Evolutionary conservation across 495 filamentous ascomycete species (phyloP).

Genomic region (Penicillium turbatum): DNA sequence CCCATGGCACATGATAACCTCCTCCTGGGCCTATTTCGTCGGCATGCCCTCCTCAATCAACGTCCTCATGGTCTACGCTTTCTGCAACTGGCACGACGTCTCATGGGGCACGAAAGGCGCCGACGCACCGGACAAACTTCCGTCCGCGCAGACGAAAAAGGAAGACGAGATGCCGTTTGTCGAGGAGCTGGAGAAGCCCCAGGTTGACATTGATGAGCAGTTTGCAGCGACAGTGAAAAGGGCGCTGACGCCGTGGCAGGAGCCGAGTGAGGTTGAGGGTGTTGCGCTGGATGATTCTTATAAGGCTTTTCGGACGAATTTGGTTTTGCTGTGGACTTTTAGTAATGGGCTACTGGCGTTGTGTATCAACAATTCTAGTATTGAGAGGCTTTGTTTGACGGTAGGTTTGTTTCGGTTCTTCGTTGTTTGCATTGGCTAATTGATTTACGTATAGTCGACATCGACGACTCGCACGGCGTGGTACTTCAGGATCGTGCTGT

Average conservation of each 20-base stretch:
- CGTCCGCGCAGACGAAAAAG: slow-evolving; percentile 77
- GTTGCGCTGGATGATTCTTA: slow-evolving; percentile 91
- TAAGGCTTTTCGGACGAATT: slow-evolving; percentile 90
- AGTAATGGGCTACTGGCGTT: slow-evolving; percentile 79
- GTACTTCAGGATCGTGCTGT: slow-evolving; percentile 21
- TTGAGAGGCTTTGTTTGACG: slow-evolving; percentile 70
- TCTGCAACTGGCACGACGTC: slow-evolving; percentile 99
- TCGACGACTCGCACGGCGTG: slow-evolving; percentile 18
- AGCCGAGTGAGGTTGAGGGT: slow-evolving; percentile 62
- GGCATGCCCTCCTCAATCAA: slow-evolving; percentile 72
- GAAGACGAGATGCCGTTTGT: slow-evolving; percentile 75
- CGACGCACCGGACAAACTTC: slow-evolving; percentile 87
- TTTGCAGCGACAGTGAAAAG: slow-evolving; percentile 93
- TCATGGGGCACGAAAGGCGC: slow-evolving; percentile 99
- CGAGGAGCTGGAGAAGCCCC: slow-evolving; percentile 88
- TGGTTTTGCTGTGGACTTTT: slow-evolving; percentile 86
- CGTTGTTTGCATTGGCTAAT: background rate
- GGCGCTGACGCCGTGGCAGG: slow-evolving; percentile 67
- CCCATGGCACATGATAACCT: slow-evolving; percentile 99
- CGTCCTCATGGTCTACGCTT: slow-evolving; percentile 94
- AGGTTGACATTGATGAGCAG: slow-evolving; percentile 92
- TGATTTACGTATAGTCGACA: slow-evolving; percentile 6
- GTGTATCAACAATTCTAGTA: slow-evolving; percentile 72
- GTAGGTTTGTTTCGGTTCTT: slow-evolving; percentile 49
- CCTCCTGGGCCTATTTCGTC: slow-evolving; percentile 66